Evolutionary conservation across 2,329 filamentous ascomycete genomes (phyloP), one percentile per base, ranked within the genome.

Genomic region (Neonectria sp.): DNA sequence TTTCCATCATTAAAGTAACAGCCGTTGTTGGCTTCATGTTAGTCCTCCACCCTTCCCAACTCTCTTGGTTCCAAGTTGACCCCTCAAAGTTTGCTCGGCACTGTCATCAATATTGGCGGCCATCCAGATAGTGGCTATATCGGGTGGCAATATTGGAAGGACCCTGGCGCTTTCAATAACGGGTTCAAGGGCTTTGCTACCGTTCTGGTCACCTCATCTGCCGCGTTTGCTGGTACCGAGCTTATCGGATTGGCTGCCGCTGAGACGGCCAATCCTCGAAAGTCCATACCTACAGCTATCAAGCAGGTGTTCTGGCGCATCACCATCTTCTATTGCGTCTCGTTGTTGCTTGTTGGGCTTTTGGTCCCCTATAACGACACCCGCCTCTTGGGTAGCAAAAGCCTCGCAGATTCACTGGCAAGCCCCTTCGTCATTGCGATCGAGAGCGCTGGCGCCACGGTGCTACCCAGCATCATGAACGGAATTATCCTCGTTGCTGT

Each of bases 291-390:
- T 0, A 94, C 90, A 0, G 95, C 95, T n/a, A 91, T 96, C 76
- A 97, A 97, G 82, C 95, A 97, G 79, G 94, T 97, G 24, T 97
- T 97, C 79, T 97, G 95, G 95, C 92, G 95, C 74, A 97, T 97
- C 77, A 90, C 90, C 2, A 86, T 97, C 63, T 97, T 98, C 83
- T 98, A 97, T 82, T 86, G 97, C 56, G 90, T 97, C 27, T 93
- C 93, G 0, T 86, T 97, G 9, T 89, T 90, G 21, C 84, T 98
- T 4, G 90, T 98, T 65, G 94, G 95, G 33, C 86, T 97, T 0
- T 85, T 97, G 1, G 94, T 98, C 0, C 92, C 92, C 0, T 95
- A 92, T 78, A 82, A 89, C 73, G 89, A 97, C 65, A 60, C 76
- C 0, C 84, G 87, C 4, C 90, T 97, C 0, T 82, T 95, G 24